phyloP scores from a whole-genome alignment of 2,329 filamentous ascomycete genomes.

The Ceratocystis destructans region DNA sequence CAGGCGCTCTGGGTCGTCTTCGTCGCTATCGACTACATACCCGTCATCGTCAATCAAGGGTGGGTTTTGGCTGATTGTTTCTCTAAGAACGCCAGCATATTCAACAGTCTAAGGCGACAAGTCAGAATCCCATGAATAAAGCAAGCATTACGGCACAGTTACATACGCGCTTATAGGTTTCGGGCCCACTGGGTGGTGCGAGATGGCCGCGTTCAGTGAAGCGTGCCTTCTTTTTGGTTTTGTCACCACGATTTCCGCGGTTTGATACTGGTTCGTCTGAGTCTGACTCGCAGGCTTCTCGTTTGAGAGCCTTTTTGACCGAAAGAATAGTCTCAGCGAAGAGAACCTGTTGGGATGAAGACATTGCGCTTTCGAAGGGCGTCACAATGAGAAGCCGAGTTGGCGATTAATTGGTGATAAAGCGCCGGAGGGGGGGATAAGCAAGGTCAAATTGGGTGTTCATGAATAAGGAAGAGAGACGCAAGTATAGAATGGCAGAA shows the following conservation, averaged over 20 bases:
- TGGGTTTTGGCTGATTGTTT: slow-evolving; percentile 62
- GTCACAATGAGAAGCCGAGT: background rate
- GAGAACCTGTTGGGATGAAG: slow-evolving; percentile 44
- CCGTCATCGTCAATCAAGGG: slow-evolving; percentile 63
- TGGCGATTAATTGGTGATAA: background rate
- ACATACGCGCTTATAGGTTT: slow-evolving; percentile 56
- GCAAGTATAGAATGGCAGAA: background rate
- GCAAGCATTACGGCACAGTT: background rate
- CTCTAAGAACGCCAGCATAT: slow-evolving; percentile 57
- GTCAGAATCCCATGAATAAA: background rate
- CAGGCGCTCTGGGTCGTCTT: slow-evolving; percentile 51
- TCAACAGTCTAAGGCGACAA: slow-evolving; percentile 47
- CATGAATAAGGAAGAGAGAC: background rate
- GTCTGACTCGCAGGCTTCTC: slow-evolving; percentile 57
- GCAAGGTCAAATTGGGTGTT: background rate
- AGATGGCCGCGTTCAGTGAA: slow-evolving; percentile 59
- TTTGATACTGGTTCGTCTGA: slow-evolving; percentile 59
- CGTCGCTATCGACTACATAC: slow-evolving; percentile 59
- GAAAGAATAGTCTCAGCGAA: slow-evolving; percentile 53
- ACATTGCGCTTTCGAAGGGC: slow-evolving; percentile 21
- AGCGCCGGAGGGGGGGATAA: background rate
- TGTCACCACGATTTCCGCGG: slow-evolving; percentile 62
- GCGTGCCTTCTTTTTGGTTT: slow-evolving; percentile 60
- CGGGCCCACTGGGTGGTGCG: slow-evolving; percentile 49
- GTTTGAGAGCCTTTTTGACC: slow-evolving; percentile 54